These are phyloP conservation scores for Fagopyrum homotropicum DNA, from an alignment of 148 eudicot genomes.

Conservation along the genomic window DNA sequence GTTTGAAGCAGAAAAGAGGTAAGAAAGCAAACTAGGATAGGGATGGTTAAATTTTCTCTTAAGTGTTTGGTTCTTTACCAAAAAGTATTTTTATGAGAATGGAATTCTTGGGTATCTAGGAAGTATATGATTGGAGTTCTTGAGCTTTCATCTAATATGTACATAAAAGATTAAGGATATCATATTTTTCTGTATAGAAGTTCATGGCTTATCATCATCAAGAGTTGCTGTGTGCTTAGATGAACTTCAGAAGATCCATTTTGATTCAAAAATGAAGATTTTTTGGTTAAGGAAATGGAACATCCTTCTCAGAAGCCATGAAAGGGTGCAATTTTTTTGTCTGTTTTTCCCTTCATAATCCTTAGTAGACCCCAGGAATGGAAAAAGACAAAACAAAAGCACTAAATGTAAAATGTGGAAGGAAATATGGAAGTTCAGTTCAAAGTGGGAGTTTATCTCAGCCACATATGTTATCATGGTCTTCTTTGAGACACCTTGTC, in stretches of 20 bases:
- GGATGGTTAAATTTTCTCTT: neutral
- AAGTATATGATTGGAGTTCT: neutral
- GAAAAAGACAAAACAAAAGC: slow-evolving; percentile 1
- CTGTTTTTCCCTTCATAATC: neutral
- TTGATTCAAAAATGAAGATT: neutral
- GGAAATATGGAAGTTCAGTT: neutral
- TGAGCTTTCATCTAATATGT: neutral
- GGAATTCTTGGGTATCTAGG: neutral
- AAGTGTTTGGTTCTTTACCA: neutral
- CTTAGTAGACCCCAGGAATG: slow-evolving; percentile 9
- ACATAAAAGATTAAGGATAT: slow-evolving; percentile 5
- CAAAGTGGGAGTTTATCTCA: neutral
- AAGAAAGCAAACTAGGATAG: slow-evolving; percentile 7
- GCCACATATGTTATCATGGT: neutral
- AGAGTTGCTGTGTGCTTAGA: neutral
- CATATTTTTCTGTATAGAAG: slow-evolving; percentile 5
- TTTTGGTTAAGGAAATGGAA: neutral
- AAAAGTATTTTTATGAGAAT: neutral
- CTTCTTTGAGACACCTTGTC: slow-evolving; percentile 8
- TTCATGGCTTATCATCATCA: slow-evolving; percentile 1
- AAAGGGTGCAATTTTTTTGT: neutral
- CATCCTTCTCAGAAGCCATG: neutral
- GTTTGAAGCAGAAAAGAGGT: slow-evolving; percentile 12
- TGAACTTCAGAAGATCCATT: neutral
- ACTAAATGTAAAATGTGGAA: neutral